phyloP scores from a whole-genome alignment of 805 yeast species.

The Kazachstania taianensis region DNA sequence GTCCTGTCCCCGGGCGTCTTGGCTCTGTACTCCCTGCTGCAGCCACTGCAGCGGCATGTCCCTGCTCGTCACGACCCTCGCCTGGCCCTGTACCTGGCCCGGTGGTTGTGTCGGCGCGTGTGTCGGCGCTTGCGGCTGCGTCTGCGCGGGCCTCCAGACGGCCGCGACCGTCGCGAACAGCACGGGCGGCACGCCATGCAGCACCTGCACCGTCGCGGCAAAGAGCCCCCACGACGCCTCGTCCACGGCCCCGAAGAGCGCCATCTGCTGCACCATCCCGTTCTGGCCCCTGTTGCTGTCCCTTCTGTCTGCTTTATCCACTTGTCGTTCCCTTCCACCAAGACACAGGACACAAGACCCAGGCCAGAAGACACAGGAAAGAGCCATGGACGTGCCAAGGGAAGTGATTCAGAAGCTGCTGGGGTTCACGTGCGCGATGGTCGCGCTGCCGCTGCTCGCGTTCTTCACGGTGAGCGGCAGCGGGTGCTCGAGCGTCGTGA shows the following conservation, averaged over 20 bases:
- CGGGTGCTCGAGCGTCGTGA: constrained; percentile 43
- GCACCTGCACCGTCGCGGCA: constrained; percentile 21
- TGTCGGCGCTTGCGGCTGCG: too few species aligned
- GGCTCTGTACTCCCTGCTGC: too few species aligned
- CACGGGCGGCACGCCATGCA: constrained; percentile 25
- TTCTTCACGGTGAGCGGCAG: constrained; percentile 47
- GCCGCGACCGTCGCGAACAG: constrained; percentile 20
- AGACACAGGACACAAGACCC: too few species aligned
- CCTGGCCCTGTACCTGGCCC: too few species aligned
- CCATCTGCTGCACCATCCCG: constrained; percentile 27
- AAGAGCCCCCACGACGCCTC: constrained; percentile 23
- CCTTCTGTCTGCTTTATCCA: too few species aligned
- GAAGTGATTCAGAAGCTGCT: constrained; percentile 55
- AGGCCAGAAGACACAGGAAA: constrained; percentile 8
- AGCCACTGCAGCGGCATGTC: too few species aligned
- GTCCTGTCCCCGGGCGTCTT: too few species aligned
- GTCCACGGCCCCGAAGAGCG: constrained; percentile 21
- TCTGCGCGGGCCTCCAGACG: constrained; percentile 25
- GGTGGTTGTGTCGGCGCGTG: too few species aligned
- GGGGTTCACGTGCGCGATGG: constrained; percentile 70
- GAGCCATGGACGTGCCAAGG: constrained; percentile 36
- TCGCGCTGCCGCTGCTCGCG: constrained; percentile 50
- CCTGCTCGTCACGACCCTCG: too few species aligned
- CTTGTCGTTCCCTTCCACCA: too few species aligned
- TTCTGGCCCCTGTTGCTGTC: too few species aligned